Percentiles rank a stretch among this genome's conserved stretches.
phyloP scores from a whole-genome alignment of 148 eudicot species.

The Fagopyrum esculentum region DNA sequence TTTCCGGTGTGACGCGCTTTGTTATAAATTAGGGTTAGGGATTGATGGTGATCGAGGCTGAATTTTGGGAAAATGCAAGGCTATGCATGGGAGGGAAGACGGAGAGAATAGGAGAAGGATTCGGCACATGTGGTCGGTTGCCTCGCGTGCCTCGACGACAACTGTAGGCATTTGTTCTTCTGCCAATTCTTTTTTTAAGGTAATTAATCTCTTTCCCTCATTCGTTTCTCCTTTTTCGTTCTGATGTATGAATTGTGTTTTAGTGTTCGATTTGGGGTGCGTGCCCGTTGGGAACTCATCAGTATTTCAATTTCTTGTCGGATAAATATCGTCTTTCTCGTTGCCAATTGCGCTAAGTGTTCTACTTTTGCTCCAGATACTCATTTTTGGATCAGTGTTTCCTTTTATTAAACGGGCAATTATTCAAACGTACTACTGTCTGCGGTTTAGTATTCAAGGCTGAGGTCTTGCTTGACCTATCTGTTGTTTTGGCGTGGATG shows the following conservation, averaged over 20 bases:
- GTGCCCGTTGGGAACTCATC: neutral
- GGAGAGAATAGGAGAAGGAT: constrained; percentile 12
- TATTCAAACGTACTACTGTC: too few relatives aligned
- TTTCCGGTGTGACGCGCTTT: neutral
- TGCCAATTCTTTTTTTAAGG: constrained; percentile 18
- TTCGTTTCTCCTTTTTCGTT: neutral
- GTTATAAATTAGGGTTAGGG: constrained; percentile 13
- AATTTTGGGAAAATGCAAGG: constrained; percentile 21
- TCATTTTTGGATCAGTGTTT: neutral
- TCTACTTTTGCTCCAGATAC: neutral
- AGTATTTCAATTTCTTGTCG: neutral
- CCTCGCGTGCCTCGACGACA: constrained; percentile 16
- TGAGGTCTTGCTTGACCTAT: neutral
- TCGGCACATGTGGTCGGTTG: constrained; percentile 22
- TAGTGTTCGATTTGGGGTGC: neutral
- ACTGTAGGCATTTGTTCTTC: constrained; percentile 14
- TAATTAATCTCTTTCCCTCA: neutral
- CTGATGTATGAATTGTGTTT: neutral
- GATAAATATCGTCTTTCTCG: neutral
- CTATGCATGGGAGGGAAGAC: constrained; percentile 22
- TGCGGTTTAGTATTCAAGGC: neutral
- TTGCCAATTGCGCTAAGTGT: neutral
- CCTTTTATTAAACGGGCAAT: too few relatives aligned
- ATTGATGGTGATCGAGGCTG: constrained; percentile 20
- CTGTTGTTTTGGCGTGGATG: neutral